Evolutionary conservation across 169 alveolate species (phyloP), one percentile per base, ranked within the genome.

Genomic region (Plasmodium gallinaceum): DNA sequence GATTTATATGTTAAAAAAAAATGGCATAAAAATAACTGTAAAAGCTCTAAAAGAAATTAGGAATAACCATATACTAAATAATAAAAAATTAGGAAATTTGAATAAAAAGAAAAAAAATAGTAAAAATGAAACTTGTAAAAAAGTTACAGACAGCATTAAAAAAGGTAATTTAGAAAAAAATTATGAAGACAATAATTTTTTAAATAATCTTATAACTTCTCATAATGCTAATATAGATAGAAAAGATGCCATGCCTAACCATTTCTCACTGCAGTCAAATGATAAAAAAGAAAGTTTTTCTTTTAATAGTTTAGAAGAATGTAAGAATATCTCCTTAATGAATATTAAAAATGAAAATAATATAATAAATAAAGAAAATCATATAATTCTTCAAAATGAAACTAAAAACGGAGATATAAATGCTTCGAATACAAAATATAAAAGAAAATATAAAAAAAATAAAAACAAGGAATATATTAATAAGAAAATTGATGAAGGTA

Each of bases 11-110:
- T 54, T 93, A 37, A 93, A 93, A 68, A 42, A 73, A 12, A 75
- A 26, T 14, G 89, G 89, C 20, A 86, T 71, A 71, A 73, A 93
- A 24, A 57, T 93, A 12, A 93, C 95, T 42, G 69, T 93, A 24
- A 93, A 93, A 70, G 93, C 95, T 6, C 96, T 93, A 45, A 93
- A 93, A 88, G 92, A 93, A 65, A 71, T 93, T 60, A 86, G 96
- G 18, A 87, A 89, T 78, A 78, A 54, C 60, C 45, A 75, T 42
- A 52, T 75, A 9, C 37, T 26, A 12, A 43, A 48, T 46, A 75
- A 39, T 9, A 75, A 75, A 12, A 45, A 75, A 16, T 6, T 45
- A 18, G n/a, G 42, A 45, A 58, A 7, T n/a, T n/a, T 48, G 10
- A 51, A 46, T 22, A 74, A 74, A 64, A 61, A 74, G 43, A 74